Conservation (phyloP, 208 protist genomes). For the Trypanosoma vivax region DNA sequence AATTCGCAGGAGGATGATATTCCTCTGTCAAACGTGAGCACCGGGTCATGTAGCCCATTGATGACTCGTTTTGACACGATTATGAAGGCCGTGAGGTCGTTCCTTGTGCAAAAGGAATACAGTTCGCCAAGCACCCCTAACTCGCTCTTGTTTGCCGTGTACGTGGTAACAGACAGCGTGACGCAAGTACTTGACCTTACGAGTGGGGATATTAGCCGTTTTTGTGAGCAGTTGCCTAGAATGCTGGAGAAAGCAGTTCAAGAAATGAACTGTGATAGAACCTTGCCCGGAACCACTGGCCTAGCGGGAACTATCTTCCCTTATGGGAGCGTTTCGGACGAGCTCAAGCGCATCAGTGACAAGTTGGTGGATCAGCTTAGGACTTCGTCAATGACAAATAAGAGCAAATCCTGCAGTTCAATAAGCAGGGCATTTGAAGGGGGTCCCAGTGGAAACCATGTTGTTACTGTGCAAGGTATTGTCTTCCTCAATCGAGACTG, state of each 20-base stretch:
- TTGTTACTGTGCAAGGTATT: constrained; percentile 49
- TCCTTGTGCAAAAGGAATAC: constrained; percentile 32
- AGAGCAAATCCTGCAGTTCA: no score
- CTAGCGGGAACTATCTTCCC: no score
- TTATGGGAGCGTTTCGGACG: no score
- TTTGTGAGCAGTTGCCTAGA: no score
- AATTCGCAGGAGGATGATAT: background rate
- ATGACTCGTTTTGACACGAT: constrained; percentile 31
- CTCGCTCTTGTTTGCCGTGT: constrained; percentile 28
- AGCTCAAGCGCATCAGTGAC: no score
- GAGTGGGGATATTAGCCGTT: background rate
- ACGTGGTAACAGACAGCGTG: constrained; percentile 23
- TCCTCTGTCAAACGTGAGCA: background rate
- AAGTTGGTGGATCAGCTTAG: no score
- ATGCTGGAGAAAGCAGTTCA: constrained; percentile 5
- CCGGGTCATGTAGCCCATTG: constrained; percentile 8
- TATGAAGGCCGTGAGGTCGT: constrained; percentile 27
- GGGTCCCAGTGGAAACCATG: no score
- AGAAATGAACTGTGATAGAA: no score
- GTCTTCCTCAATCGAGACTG: constrained; percentile 33
- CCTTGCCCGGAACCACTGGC: no score
- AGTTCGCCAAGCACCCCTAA: constrained; percentile 12
- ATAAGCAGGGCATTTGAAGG: no score
- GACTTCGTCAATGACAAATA: no score
- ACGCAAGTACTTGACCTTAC: constrained; percentile 23